A percentile compares a stretch with the other conserved stretches of the same genome.
phyloP scores from a whole-genome alignment of 306 rosid species.

The Carpinus fangiana region DNA sequence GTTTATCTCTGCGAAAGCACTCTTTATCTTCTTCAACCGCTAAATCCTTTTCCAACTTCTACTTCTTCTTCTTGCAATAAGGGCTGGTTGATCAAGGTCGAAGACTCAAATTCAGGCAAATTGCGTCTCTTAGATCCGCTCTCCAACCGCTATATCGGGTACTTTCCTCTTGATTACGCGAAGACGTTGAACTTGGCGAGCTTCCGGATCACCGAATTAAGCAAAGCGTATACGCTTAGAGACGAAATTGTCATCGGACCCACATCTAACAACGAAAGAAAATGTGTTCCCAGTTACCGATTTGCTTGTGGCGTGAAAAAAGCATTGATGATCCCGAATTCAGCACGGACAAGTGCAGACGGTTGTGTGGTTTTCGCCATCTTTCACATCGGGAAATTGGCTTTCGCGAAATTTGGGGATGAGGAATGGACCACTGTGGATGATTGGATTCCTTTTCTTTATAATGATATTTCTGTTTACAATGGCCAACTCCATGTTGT shows the following conservation, averaged over 20 bases:
- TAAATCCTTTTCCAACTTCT: constrained; percentile 5
- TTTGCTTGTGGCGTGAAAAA: constrained; percentile 33
- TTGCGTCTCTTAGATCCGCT: constrained; percentile 39
- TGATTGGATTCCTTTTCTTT: constrained; percentile 2
- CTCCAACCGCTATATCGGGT: constrained; percentile 22
- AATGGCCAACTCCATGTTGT: constrained; percentile 60
- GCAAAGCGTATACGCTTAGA: constrained; percentile 39
- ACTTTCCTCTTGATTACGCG: not conserved
- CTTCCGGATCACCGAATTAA: constrained; percentile 32
- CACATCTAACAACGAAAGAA: constrained; percentile 11
- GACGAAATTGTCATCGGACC: not conserved
- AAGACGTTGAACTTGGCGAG: constrained; percentile 29
- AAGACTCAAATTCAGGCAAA: constrained; percentile 26
- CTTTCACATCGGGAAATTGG: constrained; percentile 46
- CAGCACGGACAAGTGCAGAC: constrained; percentile 31
- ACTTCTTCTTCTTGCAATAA: constrained; percentile 16
- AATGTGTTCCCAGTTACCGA: not conserved
- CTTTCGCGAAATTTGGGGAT: constrained; percentile 43
- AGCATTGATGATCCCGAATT: constrained; percentile 45
- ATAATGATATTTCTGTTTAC: constrained; percentile 56
- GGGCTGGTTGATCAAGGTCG: constrained; percentile 46
- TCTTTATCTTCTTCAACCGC: constrained; percentile 38
- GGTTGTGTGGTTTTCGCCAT: constrained; percentile 38
- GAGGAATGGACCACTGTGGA: constrained; percentile 40
- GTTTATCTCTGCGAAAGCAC: constrained; percentile 26